Conservation (phyloP, 2,329 filamentous ascomycete species). For the Ophiostoma perfectum region DNA sequence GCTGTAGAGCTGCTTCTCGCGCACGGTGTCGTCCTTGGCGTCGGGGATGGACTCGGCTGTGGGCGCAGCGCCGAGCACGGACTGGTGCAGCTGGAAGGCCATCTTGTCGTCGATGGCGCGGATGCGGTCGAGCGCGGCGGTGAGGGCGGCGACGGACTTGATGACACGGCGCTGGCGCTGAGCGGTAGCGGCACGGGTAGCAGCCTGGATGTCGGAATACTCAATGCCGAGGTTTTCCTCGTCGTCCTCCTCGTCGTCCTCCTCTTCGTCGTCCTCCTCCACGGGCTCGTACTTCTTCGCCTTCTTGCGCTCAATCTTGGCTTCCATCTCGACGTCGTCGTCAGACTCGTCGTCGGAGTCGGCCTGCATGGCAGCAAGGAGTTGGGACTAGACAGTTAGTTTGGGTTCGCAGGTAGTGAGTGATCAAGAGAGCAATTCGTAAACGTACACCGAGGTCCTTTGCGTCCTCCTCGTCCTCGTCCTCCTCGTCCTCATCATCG, state of each 20-base stretch:
- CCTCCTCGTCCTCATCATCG: constrained; percentile 31
- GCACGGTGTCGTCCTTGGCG: constrained; percentile 83
- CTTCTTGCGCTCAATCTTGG: constrained; percentile 52
- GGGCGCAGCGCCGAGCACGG: constrained; percentile 57
- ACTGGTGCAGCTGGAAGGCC: constrained; percentile 79
- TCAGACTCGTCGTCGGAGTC: constrained; percentile 56
- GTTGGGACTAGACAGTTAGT: constrained; percentile 39
- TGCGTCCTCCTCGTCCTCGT: constrained; percentile 29
- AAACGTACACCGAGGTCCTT: constrained; percentile 11
- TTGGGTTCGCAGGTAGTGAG: background rate
- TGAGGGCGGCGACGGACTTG: constrained; percentile 57
- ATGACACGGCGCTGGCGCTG: constrained; percentile 71
- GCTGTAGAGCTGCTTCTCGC: constrained; percentile 88
- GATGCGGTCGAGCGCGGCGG: constrained; percentile 73
- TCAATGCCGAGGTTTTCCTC: constrained; percentile 55
- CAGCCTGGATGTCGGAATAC: constrained; percentile 72
- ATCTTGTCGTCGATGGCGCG: constrained; percentile 47
- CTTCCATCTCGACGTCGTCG: constrained; percentile 71
- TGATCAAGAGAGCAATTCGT: background rate
- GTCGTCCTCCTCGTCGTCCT: constrained; percentile 40
- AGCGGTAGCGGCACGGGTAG: constrained; percentile 79
- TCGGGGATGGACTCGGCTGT: constrained; percentile 67
- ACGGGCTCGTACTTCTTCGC: constrained; percentile 32
- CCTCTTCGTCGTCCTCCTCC: constrained; percentile 24
- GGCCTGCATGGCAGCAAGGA: constrained; percentile 53